Evolutionary conservation across 2,329 filamentous ascomycete genomes (phyloP), one percentile per base, ranked within the genome.

Genomic region (Aspergillus fumigatiaffinis): DNA sequence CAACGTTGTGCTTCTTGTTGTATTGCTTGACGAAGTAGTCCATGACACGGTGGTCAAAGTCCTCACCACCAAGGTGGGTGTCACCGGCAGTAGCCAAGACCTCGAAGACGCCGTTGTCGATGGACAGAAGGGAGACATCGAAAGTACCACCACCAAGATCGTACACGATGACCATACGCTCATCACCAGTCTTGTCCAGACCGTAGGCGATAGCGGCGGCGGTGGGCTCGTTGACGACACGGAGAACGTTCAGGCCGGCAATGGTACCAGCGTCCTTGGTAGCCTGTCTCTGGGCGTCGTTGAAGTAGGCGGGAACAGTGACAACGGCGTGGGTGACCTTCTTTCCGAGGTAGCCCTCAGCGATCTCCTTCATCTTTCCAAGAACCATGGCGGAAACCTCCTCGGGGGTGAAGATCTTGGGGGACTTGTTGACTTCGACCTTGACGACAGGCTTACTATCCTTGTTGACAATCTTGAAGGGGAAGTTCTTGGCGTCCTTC

Each of bases 11-110:
- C 86, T 97, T 94, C 89, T 97, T 97, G 88, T 97, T 97, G 87
- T 96, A 97, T 70, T 85, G 83, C 89, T 97, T 97, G 83, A 89
- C 88, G 75, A 97, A 91, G 87, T 93, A 85, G 84, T 90, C 91
- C 82, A 97, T 96, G 77, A 97, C 85, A 76, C 93, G 89, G 85
- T 97, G 92, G 78, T 97, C 93, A 77, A 97, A 97, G 82, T 97
- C 93, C 80, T 97, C 92, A 87, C 92, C 92, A 88, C 92, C 92
- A 68, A 97, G 86, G 79, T 96, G 92, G 70, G 92, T 96, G 77
- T 97, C 92, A 91, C 92, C 92, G 74, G 92, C 91, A 70, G 92
- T 96, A 77, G 92, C 89, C 79, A 93, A 80, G 68, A 97, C 92
- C 83, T 96, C 92, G 74, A 97, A 96, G 68, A 96, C 90, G 76